Base-by-base conservation (phyloP, 495 filamentous ascomycete genomes). In the Neurospora pannonica region DNA sequence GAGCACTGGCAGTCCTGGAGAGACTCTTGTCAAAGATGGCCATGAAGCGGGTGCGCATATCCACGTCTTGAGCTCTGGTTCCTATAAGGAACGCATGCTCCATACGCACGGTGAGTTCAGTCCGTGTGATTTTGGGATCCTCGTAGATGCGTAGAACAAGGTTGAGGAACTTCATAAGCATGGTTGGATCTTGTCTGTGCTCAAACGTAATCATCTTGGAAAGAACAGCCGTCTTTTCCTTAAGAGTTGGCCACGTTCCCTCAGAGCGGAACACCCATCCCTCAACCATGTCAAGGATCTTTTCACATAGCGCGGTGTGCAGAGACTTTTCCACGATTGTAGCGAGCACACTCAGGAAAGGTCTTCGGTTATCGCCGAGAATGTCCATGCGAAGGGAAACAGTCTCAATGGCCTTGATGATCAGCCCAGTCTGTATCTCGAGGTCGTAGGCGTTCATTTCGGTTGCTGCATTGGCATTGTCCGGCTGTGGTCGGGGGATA, bases 191-290 rank as follows among this genome's bases (percentile, higher is more conserved):
- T 13, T 87, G 81, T 31, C 95, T 88, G 70, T 92, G 88, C 80
- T 99, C 97, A 74, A 99, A 98, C 0, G 94, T 89, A 46, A 98
- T 84, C 97, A 99, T 99, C 83, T 99, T 99, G 78, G 94, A 93
- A 21, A 99, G 81, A 0, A 99, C 95, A 1, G 97, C 97, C 1
- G 94, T 97, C 84, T 98, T 98, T 82, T 99, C 97, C 80, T 99
- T 99, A 5, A 98, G 84, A 0, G 95, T 97, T 3, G 97, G 97
- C 88, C 95, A 97, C 5, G 93, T 92, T 73, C 97, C 95, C 38
- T 92, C 93, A 2, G 93, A 94, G 71, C 93, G 88, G 87, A 99
- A 98, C 15, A 98, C 92, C 97, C 97, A 99, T 5, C 85, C 85
- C 78, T 97, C 94, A n/a, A 97, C 95, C 88, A 98, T 95, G 34